Percentiles rank a stretch among this genome's conserved stretches.
Conservation (phyloP, 139 green algal species). For the Chlamydomonas sp. region DNA sequence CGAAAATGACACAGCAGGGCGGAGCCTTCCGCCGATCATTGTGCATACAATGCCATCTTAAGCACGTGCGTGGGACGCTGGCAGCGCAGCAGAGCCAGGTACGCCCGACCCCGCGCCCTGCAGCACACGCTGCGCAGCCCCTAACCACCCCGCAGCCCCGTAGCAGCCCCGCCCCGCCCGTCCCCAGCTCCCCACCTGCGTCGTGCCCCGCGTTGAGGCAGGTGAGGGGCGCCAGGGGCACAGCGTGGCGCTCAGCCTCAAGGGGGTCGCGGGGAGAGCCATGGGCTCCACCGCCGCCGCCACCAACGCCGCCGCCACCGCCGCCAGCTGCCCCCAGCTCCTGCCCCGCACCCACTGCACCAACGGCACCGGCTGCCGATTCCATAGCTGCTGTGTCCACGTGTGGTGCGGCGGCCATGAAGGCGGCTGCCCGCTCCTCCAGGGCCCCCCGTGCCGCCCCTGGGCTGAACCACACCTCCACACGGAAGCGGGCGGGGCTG, state of each 20-base stretch:
- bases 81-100: no score
- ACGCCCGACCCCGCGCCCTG: no score
- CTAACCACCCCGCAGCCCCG: background rate
- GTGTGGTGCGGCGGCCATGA: background rate
- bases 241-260: slow-evolving; percentile 15
- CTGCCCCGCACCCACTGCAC: background rate
- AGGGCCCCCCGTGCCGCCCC: slow-evolving; percentile 56
- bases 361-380: background rate
- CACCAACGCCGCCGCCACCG: background rate
- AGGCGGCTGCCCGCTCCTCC: slow-evolving; percentile 1
- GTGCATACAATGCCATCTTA: no score
- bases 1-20: no score
- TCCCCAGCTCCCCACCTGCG: background rate
- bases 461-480: slow-evolving; percentile 86
- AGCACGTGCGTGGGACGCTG: no score
- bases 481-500: slow-evolving; percentile 77
- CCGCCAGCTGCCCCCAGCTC: background rate
- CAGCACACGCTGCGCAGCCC: background rate
- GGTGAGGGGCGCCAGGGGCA: slow-evolving; percentile 13
- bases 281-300: background rate
- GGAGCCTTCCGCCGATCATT: no score
- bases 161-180: background rate
- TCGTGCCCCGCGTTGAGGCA: slow-evolving; percentile 8
- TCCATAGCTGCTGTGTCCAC: background rate
- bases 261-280: background rate